These are phyloP conservation scores for Cocos nucifera DNA, from an alignment of 176 grass and related monocot species.

Conservation along the genomic window DNA sequence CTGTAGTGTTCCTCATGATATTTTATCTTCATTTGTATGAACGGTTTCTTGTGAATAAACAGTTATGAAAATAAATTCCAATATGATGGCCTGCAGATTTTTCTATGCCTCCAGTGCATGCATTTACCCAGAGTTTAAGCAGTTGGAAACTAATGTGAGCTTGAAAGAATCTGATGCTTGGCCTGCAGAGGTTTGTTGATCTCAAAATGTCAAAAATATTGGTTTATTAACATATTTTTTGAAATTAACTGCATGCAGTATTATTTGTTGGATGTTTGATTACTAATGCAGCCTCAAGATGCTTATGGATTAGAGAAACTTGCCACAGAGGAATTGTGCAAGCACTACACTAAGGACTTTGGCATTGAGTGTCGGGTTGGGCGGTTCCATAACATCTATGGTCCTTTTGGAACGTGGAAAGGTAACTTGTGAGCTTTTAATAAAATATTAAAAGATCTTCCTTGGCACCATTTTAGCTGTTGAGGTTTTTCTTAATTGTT, in stretches of 20 bases:
- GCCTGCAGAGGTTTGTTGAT: constrained; percentile 35
- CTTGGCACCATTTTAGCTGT: too few species aligned
- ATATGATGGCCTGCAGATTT: constrained; percentile 30
- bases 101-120: constrained; percentile 87
- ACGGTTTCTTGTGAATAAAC: too few species aligned
- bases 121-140: constrained; percentile 90
- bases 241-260: constrained; percentile 9
- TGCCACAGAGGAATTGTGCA: constrained; percentile 27
- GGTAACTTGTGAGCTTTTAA: constrained; percentile 7
- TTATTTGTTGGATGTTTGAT: too few species aligned
- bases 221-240: not conserved
- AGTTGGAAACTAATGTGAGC: constrained; percentile 85
- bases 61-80: not conserved
- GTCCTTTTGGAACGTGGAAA: constrained; percentile 22
- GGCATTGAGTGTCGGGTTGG: constrained; percentile 22
- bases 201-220: not conserved
- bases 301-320: constrained; percentile 17
- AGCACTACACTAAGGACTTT: constrained; percentile 84
- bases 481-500: not conserved
- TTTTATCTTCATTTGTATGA: too few species aligned
- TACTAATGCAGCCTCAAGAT: constrained; percentile 9
- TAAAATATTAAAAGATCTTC: too few species aligned
- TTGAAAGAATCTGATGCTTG: constrained; percentile 86
- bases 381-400: constrained; percentile 19
- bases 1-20: too few species aligned